Percentiles rank a stretch among this genome's conserved stretches.
Conservation (phyloP, 2,329 filamentous ascomycete genomes). For the Venturia asperata region DNA sequence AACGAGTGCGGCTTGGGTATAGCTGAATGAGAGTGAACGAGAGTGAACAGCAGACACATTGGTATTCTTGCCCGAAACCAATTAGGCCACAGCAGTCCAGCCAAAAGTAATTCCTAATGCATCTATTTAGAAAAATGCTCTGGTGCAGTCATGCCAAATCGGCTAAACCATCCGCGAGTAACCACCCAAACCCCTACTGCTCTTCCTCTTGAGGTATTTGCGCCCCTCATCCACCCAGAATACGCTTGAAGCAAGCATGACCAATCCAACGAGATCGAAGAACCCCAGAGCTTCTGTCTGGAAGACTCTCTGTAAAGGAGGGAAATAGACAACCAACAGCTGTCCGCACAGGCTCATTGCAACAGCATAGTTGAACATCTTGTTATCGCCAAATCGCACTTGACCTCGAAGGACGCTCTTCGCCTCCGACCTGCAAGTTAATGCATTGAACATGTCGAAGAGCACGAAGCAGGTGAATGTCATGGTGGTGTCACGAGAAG, state of each 20-base stretch:
- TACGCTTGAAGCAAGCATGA: constrained; percentile 75
- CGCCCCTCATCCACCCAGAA: constrained; percentile 91
- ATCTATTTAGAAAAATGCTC: background rate
- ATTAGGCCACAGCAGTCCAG: background rate
- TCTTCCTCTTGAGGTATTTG: constrained; percentile 52
- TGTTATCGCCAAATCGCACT: constrained; percentile 73
- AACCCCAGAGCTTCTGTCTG: constrained; percentile 82
- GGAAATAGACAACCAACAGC: constrained; percentile 86
- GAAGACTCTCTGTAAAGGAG: constrained; percentile 87
- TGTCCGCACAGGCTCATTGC: constrained; percentile 78
- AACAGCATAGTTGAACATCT: constrained; percentile 95
- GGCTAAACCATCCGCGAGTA: constrained; percentile 35
- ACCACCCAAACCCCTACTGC: constrained; percentile 26
- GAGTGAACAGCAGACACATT: background rate
- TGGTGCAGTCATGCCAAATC: background rate
- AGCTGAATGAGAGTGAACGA: background rate
- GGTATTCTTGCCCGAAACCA: background rate
- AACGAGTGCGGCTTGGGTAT: background rate
- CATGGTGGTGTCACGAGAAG: constrained; percentile 94
- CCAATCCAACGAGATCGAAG: constrained; percentile 64
- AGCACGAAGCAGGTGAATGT: constrained; percentile 98
- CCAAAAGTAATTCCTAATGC: background rate
- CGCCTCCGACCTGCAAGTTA: constrained; percentile 82
- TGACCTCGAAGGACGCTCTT: constrained; percentile 87
- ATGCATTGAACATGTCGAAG: constrained; percentile 99